Evolutionary conservation across 805 yeast species (phyloP).

Genomic region (Wickerhamomyces queroliae): DNA sequence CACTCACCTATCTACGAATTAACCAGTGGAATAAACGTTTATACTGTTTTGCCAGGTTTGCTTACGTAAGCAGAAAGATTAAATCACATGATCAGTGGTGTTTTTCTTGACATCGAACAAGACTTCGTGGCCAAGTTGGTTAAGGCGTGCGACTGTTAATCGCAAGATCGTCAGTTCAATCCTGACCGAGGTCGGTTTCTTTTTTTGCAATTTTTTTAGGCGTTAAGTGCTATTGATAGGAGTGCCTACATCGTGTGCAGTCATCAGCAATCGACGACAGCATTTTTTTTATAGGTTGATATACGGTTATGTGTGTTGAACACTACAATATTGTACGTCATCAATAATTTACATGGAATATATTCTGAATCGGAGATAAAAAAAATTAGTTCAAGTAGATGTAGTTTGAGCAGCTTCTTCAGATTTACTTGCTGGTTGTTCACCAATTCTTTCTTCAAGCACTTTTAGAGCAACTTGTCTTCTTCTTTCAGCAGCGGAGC

Average conservation of each 20-base stretch:
- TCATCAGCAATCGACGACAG: neutral
- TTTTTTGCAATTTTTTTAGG: constrained; percentile 1
- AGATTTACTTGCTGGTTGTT: constrained; percentile 8
- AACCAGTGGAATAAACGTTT: no score
- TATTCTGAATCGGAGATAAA: no score
- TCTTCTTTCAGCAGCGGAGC: constrained; percentile 67
- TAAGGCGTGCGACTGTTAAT: constrained; percentile 48
- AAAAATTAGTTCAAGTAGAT: no score
- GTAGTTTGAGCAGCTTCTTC: neutral
- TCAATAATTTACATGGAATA: no score
- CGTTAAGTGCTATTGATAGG: neutral
- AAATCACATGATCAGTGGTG: no score
- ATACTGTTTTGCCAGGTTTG: no score
- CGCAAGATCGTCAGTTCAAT: constrained; percentile 47
- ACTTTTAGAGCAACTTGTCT: constrained; percentile 74
- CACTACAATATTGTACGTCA: no score
- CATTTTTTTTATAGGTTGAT: no score
- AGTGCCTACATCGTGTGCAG: neutral
- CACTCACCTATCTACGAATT: no score
- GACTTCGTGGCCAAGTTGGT: constrained; percentile 28
- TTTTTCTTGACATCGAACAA: neutral
- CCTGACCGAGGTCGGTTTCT: constrained; percentile 41
- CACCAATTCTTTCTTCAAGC: constrained; percentile 54
- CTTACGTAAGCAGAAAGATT: no score
- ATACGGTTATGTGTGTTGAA: no score